Base-by-base conservation (phyloP, 2,329 filamentous ascomycete species). In the Lasiodiplodia hormozganensis region DNA sequence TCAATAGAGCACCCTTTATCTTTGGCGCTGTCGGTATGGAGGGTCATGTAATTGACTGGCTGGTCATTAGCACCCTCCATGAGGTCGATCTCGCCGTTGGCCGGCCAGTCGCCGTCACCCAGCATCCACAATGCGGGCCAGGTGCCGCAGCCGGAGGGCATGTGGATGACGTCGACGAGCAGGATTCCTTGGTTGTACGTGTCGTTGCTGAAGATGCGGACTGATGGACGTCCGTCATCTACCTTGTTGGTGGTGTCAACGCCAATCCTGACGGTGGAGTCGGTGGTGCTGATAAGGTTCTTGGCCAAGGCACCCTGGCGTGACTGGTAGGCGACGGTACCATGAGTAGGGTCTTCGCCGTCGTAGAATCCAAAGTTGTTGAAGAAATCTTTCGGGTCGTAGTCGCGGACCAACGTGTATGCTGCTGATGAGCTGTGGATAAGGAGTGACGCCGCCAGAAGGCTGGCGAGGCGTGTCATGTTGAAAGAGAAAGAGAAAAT, bases 301-400 rank as follows among this genome's bases (percentile, higher is more conserved):
- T 31, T 52, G 54, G 25, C 31, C 7, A 12, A 23, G 2, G 65
- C 65, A 34, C 23, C 54, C 43, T 67, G 47, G 54, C 53, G 65
- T 14, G 65, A 58, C 56, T 83, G 77, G 70, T 82, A 83, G 65
- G 81, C 72, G 18, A 79, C 74, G 49, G 80, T 79, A 8, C 82
- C 81, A 58, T 81, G 73, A 2, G 83, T 85, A 0, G 83, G 83
- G 69, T 85, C 83, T 72, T 58, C 60, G 56, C 72, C 64, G 10
- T 47, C 43, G 73, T 80, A 84, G 70, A 82, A 81, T 47, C 80
- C 76, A 72, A 85, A 85, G 36, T 72, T 73, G 70, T 80, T 74
- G 71, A 83, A 85, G 76, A 85, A 85, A 62, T 76, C 78, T 4
- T 75, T 74, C 74, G 78, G 78, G 31, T 67, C 73, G 71, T 81